phyloP scores from a whole-genome alignment of 1,284 basidiomycete genomes.

The Malassezia furfur region DNA sequence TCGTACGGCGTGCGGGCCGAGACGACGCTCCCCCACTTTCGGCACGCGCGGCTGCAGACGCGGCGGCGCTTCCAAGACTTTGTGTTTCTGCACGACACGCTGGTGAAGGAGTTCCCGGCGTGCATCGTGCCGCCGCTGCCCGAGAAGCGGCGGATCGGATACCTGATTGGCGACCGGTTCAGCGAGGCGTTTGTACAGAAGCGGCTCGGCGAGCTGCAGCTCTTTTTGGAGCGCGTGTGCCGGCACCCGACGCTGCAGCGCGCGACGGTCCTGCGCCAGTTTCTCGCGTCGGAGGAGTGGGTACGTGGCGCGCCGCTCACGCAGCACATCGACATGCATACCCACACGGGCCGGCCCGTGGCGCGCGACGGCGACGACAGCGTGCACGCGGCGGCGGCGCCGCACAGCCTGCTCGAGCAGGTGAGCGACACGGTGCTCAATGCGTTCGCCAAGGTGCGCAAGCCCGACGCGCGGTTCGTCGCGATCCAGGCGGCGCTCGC shows the following conservation, averaged over 20 bases:
- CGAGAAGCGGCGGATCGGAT: conserved; percentile 84
- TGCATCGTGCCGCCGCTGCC: conserved; percentile 91
- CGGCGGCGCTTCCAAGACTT: conserved; percentile 94
- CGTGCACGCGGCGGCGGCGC: conserved; percentile 17
- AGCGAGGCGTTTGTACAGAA: conserved; percentile 92
- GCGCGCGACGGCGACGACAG: conserved; percentile 10
- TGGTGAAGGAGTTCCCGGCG: conserved; percentile 85
- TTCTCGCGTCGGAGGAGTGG: conserved; percentile 97
- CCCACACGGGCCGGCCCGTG: conserved; percentile 25
- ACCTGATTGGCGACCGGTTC: conserved; percentile 93
- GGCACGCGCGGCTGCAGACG: conserved; percentile 56
- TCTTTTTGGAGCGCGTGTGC: conserved; percentile 79
- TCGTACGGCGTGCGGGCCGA: conserved; percentile 83
- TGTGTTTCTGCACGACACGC: conserved; percentile 78
- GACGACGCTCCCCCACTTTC: conserved; percentile 71
- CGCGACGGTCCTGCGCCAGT: conserved; percentile 75
- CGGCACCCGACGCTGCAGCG: conserved; percentile 91
- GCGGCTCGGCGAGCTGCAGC: conserved; percentile 79
- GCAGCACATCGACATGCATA: conserved; percentile 46
- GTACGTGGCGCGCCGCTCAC: conserved; percentile 56
- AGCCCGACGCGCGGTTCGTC: conserved; percentile 90
- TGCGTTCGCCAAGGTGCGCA: conserved; percentile 84
- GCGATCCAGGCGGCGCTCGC: conserved; percentile 82
- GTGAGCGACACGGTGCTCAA: conserved; percentile 91
- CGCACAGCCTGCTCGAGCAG: conserved; percentile 56